phyloP scores from a whole-genome alignment of 2,329 filamentous ascomycete species.

The Cladophialophora psammophila region DNA sequence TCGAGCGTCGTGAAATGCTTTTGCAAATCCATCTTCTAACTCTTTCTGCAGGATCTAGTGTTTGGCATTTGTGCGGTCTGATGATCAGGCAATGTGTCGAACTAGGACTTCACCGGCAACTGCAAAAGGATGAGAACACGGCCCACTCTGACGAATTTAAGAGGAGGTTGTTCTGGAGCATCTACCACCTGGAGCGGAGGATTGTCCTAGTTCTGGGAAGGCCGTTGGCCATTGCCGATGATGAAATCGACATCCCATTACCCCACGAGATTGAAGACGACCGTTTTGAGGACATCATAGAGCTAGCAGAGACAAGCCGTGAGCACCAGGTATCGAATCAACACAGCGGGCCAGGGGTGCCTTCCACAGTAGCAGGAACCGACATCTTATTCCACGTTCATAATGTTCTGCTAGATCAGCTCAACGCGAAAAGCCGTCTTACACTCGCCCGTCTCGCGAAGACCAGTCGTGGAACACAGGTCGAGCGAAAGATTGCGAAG shows the following conservation, averaged over 20 bases:
- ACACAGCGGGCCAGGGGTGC: background rate
- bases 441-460: slow-evolving; percentile 15
- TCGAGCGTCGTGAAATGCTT: no score
- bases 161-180: slow-evolving; percentile 24
- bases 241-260: slow-evolving; percentile 23
- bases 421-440: slow-evolving; percentile 25
- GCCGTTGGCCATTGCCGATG: slow-evolving; percentile 24
- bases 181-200: slow-evolving; percentile 23
- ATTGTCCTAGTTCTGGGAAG: slow-evolving; percentile 24
- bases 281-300: background rate
- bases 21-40: background rate
- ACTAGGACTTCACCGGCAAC: slow-evolving; percentile 24
- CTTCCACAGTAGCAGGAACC: background rate
- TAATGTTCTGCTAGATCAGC: slow-evolving; percentile 18
- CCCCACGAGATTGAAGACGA: slow-evolving; percentile 19
- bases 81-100: slow-evolving; percentile 28
- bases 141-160: slow-evolving; percentile 14
- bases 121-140: slow-evolving; percentile 4
- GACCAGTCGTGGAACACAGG: background rate
- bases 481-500: slow-evolving; percentile 24
- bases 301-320: background rate
- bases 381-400: slow-evolving; percentile 21
- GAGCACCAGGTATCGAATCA: background rate
- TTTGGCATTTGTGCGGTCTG: slow-evolving; percentile 27
- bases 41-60: slow-evolving; percentile 17